Conservation (phyloP, 495 filamentous ascomycete genomes). For the Daldinia decipiens region DNA sequence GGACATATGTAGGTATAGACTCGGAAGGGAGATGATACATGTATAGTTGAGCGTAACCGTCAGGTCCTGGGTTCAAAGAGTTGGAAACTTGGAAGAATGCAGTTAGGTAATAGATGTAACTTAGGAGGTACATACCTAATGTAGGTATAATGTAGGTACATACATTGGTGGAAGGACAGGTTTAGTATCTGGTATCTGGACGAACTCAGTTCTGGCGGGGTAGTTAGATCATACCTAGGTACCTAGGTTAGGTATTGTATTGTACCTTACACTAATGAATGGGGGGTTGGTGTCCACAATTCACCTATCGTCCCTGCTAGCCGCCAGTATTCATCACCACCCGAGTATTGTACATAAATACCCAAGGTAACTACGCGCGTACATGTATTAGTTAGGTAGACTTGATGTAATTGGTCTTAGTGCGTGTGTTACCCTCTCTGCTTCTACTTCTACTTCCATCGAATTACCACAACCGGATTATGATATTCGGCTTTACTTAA, state of each 20-base stretch:
- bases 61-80: neutral
- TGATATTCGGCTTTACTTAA: constrained; percentile 10
- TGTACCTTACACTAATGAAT: neutral
- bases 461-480: neutral
- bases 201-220: neutral
- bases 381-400: neutral
- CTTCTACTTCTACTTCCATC: constrained; percentile 1
- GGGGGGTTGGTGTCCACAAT: neutral
- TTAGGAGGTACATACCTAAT: too few species aligned
- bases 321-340: neutral
- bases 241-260: too few species aligned
- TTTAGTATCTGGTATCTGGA: neutral
- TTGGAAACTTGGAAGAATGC: constrained; percentile 12
- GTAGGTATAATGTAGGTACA: too few species aligned
- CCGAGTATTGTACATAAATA: too few species aligned
- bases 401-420: constrained; percentile 28
- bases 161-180: too few species aligned
- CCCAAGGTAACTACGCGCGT: constrained; percentile 1
- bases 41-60: constrained; percentile 27
- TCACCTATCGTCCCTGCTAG: neutral
- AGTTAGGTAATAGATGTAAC: neutral
- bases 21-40: constrained; percentile 17
- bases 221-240: constrained; percentile 3
- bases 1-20: too few species aligned
- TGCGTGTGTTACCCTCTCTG: neutral